phyloP scores from a whole-genome alignment of 2,329 filamentous ascomycete genomes.

The Sclerotinia trifoliorum region DNA sequence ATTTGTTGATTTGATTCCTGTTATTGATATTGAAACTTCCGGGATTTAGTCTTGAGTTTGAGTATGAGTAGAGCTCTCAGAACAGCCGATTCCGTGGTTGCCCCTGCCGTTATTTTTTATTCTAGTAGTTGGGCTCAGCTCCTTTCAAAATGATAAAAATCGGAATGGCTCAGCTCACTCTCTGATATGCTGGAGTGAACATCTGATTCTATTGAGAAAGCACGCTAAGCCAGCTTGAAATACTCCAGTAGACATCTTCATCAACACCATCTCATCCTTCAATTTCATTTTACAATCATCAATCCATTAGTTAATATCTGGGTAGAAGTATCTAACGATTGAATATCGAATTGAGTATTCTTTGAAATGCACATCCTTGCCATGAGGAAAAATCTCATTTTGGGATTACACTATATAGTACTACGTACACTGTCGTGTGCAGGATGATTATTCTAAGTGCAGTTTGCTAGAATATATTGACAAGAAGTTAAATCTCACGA shows the following conservation, averaged over 20 bases:
- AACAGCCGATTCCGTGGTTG: neutral
- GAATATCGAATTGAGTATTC: rapidly evolving
- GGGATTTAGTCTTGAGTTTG: neutral
- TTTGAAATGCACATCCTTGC: neutral
- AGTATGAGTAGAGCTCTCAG: too few species aligned
- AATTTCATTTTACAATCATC: neutral
- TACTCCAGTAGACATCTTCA: too few species aligned
- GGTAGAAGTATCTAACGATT: neutral
- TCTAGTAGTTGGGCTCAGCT: too few species aligned
- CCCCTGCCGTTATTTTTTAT: neutral
- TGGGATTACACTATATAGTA: neutral
- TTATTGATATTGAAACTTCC: neutral
- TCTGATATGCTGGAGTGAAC: neutral
- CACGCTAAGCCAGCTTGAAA: neutral
- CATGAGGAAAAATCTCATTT: neutral
- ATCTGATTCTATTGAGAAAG: neutral
- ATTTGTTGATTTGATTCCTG: neutral
- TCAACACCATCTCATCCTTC: neutral
- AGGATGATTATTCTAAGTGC: neutral
- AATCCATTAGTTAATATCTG: too few species aligned
- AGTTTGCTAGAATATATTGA: neutral
- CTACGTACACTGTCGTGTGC: neutral
- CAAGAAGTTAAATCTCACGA: neutral
- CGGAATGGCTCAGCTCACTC: neutral
- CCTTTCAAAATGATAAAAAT: too few species aligned